Evolutionary conservation across 2,329 filamentous ascomycete genomes (phyloP).

Genomic region (Cladosporium sp.): DNA sequence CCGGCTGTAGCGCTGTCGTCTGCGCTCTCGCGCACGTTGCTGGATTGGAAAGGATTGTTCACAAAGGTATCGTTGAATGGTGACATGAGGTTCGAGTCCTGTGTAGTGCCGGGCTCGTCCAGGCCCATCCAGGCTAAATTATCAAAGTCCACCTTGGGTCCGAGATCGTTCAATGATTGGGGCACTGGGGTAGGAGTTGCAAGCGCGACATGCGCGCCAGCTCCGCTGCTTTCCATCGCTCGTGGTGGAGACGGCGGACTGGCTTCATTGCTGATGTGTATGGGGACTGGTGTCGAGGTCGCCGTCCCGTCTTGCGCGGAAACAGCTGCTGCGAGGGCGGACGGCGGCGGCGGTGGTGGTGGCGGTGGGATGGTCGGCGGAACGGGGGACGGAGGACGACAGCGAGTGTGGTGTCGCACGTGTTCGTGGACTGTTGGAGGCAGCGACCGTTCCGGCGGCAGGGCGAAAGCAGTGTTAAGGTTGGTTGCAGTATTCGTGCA

Average conservation of each 20-base stretch:
- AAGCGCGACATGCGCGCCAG: slow-evolving; percentile 26
- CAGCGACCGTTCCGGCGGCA: neutral
- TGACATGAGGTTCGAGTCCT: neutral
- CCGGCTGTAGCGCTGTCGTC: slow-evolving; percentile 9
- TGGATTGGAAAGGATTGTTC: slow-evolving; percentile 20
- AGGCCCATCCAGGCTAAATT: slow-evolving; percentile 15
- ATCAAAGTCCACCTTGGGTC: slow-evolving; percentile 11
- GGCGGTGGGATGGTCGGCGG: neutral
- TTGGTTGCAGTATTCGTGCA: slow-evolving; percentile 6
- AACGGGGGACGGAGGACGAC: neutral
- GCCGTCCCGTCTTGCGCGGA: slow-evolving; percentile 14
- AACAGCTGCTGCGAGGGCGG: slow-evolving; percentile 12
- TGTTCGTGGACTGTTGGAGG: neutral
- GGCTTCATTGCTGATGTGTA: slow-evolving; percentile 26
- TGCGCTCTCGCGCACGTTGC: slow-evolving; percentile 20
- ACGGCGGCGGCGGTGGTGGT: neutral
- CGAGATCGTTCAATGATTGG: slow-evolving; percentile 13
- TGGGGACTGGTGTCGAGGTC: slow-evolving; percentile 5
- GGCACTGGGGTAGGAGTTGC: slow-evolving; percentile 18
- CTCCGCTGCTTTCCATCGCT: slow-evolving; percentile 30
- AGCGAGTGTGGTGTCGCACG: neutral
- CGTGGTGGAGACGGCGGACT: slow-evolving; percentile 23
- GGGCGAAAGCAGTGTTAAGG: neutral
- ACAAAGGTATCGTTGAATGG: slow-evolving; percentile 18
- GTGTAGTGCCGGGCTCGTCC: slow-evolving; percentile 4